A percentile compares a stretch with the other conserved stretches of the same genome.
These are phyloP conservation scores for Chrysoporthe cubensis DNA, from an alignment of 2,329 filamentous ascomycete genomes.

Conservation along the genomic window DNA sequence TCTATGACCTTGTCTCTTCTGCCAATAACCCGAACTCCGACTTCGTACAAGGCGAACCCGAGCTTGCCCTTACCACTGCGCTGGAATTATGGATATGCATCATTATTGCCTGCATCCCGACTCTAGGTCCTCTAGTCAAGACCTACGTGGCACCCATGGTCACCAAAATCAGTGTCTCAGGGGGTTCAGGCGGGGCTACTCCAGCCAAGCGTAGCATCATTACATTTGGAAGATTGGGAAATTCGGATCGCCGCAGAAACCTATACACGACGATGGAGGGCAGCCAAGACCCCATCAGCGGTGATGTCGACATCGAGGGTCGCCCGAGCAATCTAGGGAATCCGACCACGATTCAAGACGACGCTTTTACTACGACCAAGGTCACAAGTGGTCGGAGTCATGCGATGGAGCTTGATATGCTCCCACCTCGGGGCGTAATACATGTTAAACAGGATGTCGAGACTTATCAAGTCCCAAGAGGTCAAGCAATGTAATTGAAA, in stretches of 20 bases:
- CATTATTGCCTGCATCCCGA: conserved; percentile 14
- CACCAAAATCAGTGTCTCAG: neutral
- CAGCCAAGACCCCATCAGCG: conserved; percentile 1
- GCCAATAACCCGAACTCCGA: neutral
- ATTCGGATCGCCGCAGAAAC: neutral
- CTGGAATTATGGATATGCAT: conserved; percentile 14
- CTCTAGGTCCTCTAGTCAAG: conserved; percentile 4
- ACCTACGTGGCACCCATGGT: conserved; percentile 4
- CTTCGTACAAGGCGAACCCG: neutral
- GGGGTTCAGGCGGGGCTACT: neutral
- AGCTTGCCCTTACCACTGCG: conserved; percentile 7
- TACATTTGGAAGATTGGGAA: conserved; percentile 14
- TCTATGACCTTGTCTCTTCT: neutral
- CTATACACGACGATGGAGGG: conserved; percentile 6
- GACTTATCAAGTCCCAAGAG: conserved; percentile 6
- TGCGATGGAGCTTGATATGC: neutral
- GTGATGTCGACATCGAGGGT: conserved; percentile 1
- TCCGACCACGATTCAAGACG: neutral
- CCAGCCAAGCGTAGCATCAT: neutral
- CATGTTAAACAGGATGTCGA: conserved; percentile 8
- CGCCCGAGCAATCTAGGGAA: neutral
- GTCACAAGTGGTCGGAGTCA: neutral
- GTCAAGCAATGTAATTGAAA: neutral
- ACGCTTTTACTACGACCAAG: conserved; percentile 8
- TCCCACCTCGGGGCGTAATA: neutral